Conservation (phyloP, 225 moss, liverwort and hornwort genomes). For the Climacium dendroides region DNA sequence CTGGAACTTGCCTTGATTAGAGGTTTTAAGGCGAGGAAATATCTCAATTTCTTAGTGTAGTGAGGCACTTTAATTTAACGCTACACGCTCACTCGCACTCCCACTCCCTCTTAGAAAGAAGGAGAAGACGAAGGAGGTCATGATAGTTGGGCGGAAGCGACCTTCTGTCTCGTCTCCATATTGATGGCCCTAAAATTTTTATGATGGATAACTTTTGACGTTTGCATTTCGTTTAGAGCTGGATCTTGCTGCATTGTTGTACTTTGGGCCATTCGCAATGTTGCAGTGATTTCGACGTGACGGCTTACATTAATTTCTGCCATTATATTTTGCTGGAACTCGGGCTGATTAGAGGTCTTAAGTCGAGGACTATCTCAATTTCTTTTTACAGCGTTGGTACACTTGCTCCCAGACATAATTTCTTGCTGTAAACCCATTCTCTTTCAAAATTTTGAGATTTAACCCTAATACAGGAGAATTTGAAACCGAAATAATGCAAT, state of each 20-base stretch:
- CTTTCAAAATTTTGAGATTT: background rate
- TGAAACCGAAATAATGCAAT: background rate
- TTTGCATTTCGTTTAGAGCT: background rate
- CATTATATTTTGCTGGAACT: background rate
- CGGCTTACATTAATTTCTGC: background rate
- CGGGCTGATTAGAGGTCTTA: background rate
- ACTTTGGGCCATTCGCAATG: background rate
- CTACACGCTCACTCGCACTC: background rate
- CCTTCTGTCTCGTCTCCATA: background rate
- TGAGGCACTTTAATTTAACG: background rate
- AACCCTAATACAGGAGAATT: background rate
- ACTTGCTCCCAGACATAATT: background rate
- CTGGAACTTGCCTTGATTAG: background rate
- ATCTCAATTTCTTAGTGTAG: too few relatives aligned
- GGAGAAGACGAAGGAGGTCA: background rate
- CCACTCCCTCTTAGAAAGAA: background rate
- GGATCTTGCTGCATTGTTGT: background rate
- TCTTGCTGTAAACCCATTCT: background rate
- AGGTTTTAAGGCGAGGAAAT: background rate
- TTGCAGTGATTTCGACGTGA: background rate
- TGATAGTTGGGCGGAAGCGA: background rate
- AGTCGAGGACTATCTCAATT: background rate
- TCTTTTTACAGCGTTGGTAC: background rate
- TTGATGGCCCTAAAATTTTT: background rate
- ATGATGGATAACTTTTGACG: background rate